These are phyloP conservation scores for Cystobasidium onofrii DNA, from an alignment of 768 basidiomycete species.

Conservation along the genomic window DNA sequence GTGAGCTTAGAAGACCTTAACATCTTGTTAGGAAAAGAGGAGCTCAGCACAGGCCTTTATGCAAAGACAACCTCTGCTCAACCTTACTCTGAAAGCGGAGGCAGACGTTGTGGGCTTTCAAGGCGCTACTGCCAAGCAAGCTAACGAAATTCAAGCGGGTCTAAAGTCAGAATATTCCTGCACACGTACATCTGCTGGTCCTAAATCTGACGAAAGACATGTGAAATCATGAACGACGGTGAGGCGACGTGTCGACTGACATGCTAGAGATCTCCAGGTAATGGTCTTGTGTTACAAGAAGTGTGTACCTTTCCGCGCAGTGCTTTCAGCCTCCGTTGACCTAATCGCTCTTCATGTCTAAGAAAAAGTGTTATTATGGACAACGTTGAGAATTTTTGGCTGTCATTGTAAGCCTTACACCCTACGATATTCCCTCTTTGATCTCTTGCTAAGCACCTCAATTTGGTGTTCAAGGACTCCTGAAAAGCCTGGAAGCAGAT, in stretches of 20 bases:
- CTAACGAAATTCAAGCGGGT: not conserved
- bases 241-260: not conserved
- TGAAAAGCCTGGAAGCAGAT: not conserved
- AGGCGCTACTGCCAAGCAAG: not conserved
- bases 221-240: not conserved
- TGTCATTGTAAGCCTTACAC: not conserved
- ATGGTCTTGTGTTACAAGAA: not conserved
- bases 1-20: not conserved
- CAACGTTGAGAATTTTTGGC: not conserved
- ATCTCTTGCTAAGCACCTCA: too few species aligned
- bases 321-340: not conserved
- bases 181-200: too few species aligned
- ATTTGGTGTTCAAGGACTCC: not conserved
- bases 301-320: not conserved
- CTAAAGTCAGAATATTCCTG: not conserved
- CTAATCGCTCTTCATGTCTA: not conserved
- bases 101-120: slow-evolving; percentile 6
- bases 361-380: not conserved
- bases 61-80: not conserved
- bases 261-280: not conserved
- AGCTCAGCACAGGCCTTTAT: too few species aligned
- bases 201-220: not conserved
- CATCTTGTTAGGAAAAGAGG: too few species aligned
- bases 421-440: too few species aligned
- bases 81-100: not conserved